Evolutionary conservation across 495 filamentous ascomycete species (phyloP), one percentile per base, ranked within the genome.

Genomic region (Trichoderma virens): DNA sequence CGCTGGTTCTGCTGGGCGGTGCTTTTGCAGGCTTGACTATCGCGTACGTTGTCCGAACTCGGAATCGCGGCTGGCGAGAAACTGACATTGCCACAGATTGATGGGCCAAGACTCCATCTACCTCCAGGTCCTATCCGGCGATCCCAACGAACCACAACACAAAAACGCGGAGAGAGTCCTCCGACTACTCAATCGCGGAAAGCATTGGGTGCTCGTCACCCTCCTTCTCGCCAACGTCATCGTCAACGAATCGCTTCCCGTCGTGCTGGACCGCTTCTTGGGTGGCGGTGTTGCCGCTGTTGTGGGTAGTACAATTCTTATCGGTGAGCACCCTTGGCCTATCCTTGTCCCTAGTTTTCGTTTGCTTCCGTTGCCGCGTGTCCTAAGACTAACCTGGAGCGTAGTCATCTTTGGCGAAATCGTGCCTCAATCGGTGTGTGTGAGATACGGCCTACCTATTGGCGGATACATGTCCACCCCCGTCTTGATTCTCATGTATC

Each of bases 121-220:
- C 72, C 84, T 98, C 14, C 95, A 97, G 78, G 94, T 98, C 65
- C 91, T 98, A 47, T 92, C 91, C n/a, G 88, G 91, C 47, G 82
- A 85, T 59, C 60, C 66, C 14, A 75, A 68, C 67, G 92, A 96
- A 75, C 65, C 79, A 75, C 92, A 98, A 71, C 85, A 86, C 67
- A 90, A 87, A 69, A 88, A 97, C 72, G 95, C 94, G 2, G 83
- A 80, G 30, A 87, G 84, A 66, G 94, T 98, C 1, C 83, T 92
- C 65, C 83, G 85, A 30, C 79, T 98, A 18, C 74, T 98, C 56
- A 86, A 93, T 65, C 86, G 83, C 59, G 95, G 94, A 47, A 98
- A 98, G 70, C 94, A 98, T 75, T 98, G 94, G 94, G 94, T 98
- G n/a, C 79, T 98, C 62, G 94, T 98, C 35, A 98, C 94, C 14